phyloP scores from a whole-genome alignment of 371 early-diverging fungal genomes.

The Rhizopus stolonifer region DNA sequence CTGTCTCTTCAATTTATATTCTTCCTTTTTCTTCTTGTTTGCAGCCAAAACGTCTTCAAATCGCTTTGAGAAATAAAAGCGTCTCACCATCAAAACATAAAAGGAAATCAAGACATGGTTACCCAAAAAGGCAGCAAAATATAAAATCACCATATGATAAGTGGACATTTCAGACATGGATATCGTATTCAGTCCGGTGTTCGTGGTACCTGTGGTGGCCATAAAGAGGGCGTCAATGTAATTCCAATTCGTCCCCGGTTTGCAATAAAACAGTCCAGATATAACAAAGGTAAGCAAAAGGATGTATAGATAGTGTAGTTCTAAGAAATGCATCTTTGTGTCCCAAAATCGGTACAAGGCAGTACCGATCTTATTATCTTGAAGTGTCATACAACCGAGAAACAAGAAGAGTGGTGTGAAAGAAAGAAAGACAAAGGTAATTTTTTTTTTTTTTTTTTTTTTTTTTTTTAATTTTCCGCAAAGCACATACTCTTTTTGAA shows the following conservation, averaged over 20 bases:
- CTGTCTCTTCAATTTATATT: constrained; percentile 15
- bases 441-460: too few species aligned
- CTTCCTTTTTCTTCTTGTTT: constrained; percentile 30
- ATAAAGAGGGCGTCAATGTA: constrained; percentile 41
- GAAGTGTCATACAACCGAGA: constrained; percentile 8
- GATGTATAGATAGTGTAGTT: constrained; percentile 37
- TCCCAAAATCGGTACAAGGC: constrained; percentile 22
- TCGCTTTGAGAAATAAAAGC: constrained; percentile 37
- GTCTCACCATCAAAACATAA: constrained; percentile 34
- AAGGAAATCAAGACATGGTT: constrained; percentile 29
- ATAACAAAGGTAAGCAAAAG: constrained; percentile 19
- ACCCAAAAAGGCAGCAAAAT: constrained; percentile 29
- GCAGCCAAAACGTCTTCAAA: constrained; percentile 35
- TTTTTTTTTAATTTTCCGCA: too few species aligned
- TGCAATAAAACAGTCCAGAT: constrained; percentile 32
- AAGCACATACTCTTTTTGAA: too few species aligned
- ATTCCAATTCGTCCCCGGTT: constrained; percentile 32
- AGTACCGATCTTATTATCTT: constrained; percentile 3
- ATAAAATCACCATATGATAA: constrained; percentile 32
- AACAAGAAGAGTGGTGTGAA: neutral
- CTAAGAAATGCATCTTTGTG: constrained; percentile 31
- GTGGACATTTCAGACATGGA: constrained; percentile 34
- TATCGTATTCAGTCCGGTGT: constrained; percentile 39
- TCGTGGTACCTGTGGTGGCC: constrained; percentile 33
- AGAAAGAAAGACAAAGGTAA: too few species aligned